These are phyloP conservation scores for Psidium guajava DNA, from an alignment of 345 rosid species.

Conservation along the genomic window DNA sequence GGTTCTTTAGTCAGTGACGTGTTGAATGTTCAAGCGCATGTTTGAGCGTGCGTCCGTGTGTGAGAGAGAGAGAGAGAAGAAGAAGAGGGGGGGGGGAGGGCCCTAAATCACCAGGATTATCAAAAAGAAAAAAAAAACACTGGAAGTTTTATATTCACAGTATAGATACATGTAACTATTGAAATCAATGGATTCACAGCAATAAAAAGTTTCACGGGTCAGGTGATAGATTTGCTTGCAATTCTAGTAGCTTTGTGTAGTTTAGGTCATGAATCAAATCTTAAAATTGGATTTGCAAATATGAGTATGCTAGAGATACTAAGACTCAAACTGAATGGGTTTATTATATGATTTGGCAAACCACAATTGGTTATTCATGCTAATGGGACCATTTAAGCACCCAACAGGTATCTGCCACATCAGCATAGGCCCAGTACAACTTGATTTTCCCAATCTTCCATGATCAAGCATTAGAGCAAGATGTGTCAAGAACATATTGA, in stretches of 20 bases:
- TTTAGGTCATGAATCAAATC: background rate
- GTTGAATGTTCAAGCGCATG: background rate
- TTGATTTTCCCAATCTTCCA: background rate
- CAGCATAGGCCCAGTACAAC: background rate
- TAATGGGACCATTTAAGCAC: background rate
- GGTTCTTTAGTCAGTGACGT: background rate
- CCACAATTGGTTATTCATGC: background rate
- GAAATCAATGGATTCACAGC: background rate
- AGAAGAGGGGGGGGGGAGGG: background rate
- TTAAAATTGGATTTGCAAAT: background rate
- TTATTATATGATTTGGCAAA: background rate
- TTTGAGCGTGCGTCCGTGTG: background rate
- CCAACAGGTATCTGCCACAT: background rate
- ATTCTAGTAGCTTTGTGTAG: background rate
- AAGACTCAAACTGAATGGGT: background rate
- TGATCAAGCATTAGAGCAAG: background rate
- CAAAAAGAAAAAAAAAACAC: background rate
- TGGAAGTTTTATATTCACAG: background rate
- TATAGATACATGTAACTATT: background rate
- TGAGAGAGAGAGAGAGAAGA: background rate
- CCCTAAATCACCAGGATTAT: background rate
- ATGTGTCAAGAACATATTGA: background rate
- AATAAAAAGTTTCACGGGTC: background rate
- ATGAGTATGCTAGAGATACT: background rate
- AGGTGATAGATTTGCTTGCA: background rate